Evolutionary conservation across 169 alveolate species (phyloP), one percentile per base, ranked within the genome.

Genomic region (Cryptosporidium ryanae): DNA sequence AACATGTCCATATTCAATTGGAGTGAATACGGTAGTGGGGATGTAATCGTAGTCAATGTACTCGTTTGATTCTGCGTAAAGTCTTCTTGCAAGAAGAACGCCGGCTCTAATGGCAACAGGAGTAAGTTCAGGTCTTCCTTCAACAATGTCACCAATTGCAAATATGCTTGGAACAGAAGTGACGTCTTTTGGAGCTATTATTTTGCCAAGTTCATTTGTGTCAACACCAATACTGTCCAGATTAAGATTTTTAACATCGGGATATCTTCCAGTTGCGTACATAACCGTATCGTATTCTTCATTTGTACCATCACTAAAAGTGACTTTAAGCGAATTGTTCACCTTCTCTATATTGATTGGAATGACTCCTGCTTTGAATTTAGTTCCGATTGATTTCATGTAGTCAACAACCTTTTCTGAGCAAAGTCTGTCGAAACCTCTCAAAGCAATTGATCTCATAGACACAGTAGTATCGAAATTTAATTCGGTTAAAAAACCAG

Each of bases 71-170:
- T 92, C 93, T 12, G 93, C 96, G 64, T 94, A 97, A 32, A 98
- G 92, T 46, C 99, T 93, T 63, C 94, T 90, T n/a, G 99, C 97
- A 46, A 98, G 93, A n/a, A 95, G 83, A 67, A 94, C 97, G 10
- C 99, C 99, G 27, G 98, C 99, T 82, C 94, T 96, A 8, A 97
- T 94, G n/a, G 99, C 99, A 21, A 96, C 99, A 13, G 99, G 99
- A 1, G 99, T 98, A 44, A 98, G 84, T 83, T 97, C 99, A 21
- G 99, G 98, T 46, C 93, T 89, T 57, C 97, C 98, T 38, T 94
- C 95, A 21, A 94, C 94, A n/a, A 95, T 95, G 83, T 97, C 99
- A 7, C 99, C 99, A 38, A 97, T 96, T 13, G 99, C 99, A 90
- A 90, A 97, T 31, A 97, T 95, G 57, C 93, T 66, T 10, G 92